Base-by-base conservation (phyloP, 1,284 basidiomycete species). In the Fomitopsis palustris region DNA sequence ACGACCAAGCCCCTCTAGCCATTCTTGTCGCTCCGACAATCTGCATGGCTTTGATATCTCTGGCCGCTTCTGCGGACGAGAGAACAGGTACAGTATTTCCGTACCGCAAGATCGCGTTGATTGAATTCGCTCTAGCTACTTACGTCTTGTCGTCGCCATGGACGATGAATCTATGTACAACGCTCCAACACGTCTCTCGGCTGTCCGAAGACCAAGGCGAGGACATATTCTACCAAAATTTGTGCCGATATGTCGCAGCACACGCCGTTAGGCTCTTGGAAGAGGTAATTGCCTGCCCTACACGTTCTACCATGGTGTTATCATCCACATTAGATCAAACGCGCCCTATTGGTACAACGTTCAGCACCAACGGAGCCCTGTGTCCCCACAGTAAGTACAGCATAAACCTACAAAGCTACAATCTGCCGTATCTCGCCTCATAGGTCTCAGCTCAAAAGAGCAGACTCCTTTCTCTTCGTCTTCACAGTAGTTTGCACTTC, bases 1-100 rank as follows among this genome's bases (percentile, higher is more conserved):
- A 69, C 31, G 77, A 79, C 41, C 78, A 83, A 35, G 79, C 81
- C 57, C 70, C 79, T 2, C 71, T 87, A 25, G 80, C 80, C 14
- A 63, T 86, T 39, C 62, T 85, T 25, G 70, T 79, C 12, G 77
- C 77, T 49, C 77, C 82, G 9, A 68, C 72, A 6, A 70, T 89
- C 55, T 88, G 82, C 61, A 62, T 68, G 49, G 84, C 79, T 2
- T 65, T 89, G 55, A 54, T 68, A 1, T 72, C 67, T 41, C 64
- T 88, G 4, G 51, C 78, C 33, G 64, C 65, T 17, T 54, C 69
- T 53, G 65, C 65, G 19, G 69, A 71, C 17, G 56, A 66, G 19
- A 45, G 45, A n/a, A 60, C 72, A 8, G 64, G 83, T 84, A 67
- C 61, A 76, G 17, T 3, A 25, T 38, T 39, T 2, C n/a, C 4